Evolutionary conservation across 1,284 basidiomycete genomes (phyloP).

Genomic region (Puccinia polysora): DNA sequence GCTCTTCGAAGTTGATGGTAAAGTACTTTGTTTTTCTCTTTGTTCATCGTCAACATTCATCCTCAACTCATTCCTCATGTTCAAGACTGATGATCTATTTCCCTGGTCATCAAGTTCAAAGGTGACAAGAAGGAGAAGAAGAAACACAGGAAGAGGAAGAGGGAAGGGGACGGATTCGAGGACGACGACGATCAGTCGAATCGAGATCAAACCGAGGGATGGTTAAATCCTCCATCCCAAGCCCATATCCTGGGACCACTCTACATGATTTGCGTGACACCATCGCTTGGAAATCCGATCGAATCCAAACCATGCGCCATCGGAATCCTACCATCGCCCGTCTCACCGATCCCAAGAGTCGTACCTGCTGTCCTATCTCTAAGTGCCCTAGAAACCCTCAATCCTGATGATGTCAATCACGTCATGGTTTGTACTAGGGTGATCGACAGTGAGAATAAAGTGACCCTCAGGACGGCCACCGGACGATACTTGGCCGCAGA

Average conservation of each 20-base stretch:
- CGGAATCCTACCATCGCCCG: slow-evolving; percentile 45
- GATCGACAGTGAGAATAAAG: slow-evolving; percentile 65
- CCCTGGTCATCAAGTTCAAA: slow-evolving; percentile 66
- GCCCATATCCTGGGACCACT: slow-evolving; percentile 74
- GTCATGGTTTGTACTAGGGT: slow-evolving; percentile 81
- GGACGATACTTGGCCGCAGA: slow-evolving; percentile 81
- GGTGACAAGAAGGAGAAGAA: slow-evolving; percentile 72
- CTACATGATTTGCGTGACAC: slow-evolving; percentile 67
- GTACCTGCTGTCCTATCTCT: slow-evolving; percentile 16
- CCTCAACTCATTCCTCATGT: too few species aligned
- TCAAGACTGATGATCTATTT: too few species aligned
- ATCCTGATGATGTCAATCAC: slow-evolving; percentile 71
- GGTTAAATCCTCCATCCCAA: slow-evolving; percentile 69
- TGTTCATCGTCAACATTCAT: too few species aligned
- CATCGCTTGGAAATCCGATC: slow-evolving; percentile 63
- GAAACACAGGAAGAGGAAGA: slow-evolving; percentile 63
- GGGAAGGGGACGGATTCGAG: slow-evolving; percentile 55
- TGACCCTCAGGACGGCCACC: slow-evolving; percentile 75
- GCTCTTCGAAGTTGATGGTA: slow-evolving; percentile 29
- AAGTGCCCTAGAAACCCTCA: slow-evolving; percentile 59
- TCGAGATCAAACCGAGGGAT: slow-evolving; percentile 55
- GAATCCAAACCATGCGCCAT: slow-evolving; percentile 53
- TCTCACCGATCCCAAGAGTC: slow-evolving; percentile 45
- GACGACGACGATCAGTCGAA: slow-evolving; percentile 57
- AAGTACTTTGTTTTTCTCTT: too few species aligned